phyloP scores from a whole-genome alignment of 2,329 filamentous ascomycete species.

The Fusarium sp. region DNA sequence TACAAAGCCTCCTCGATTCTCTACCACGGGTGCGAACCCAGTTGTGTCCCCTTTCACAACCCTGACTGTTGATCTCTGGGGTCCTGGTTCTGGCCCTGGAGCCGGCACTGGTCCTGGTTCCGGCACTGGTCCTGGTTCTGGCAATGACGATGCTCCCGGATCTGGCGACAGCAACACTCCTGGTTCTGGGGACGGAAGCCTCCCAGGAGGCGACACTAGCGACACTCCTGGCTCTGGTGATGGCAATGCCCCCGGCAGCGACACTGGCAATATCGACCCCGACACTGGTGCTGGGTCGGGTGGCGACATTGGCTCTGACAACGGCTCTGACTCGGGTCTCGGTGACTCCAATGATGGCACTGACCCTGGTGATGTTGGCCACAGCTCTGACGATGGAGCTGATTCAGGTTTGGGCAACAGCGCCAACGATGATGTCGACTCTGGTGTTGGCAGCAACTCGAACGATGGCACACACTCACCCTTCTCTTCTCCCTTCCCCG shows the following conservation, averaged over 20 bases:
- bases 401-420: slow-evolving; percentile 5
- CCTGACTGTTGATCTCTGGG: slow-evolving; percentile 52
- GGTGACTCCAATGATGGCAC: slow-evolving; percentile 8
- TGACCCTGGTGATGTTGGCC: background rate
- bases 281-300: slow-evolving; percentile 2
- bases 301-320: background rate
- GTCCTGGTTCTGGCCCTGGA: slow-evolving; percentile 22
- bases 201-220: background rate
- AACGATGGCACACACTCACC: slow-evolving; percentile 12
- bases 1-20: slow-evolving; percentile 42
- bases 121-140: slow-evolving; percentile 16
- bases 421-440: background rate
- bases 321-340: slow-evolving; percentile 18
- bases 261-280: background rate
- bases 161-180: background rate
- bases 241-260: background rate
- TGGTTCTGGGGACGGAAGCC: background rate
- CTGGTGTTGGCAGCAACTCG: slow-evolving; percentile 15
- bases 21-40: slow-evolving; percentile 18
- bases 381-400: slow-evolving; percentile 3
- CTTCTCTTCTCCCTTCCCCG: slow-evolving; percentile 23
- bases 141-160: background rate
- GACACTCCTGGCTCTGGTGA: background rate
- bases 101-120: slow-evolving; percentile 16
- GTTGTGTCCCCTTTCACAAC: slow-evolving; percentile 50